These are phyloP conservation scores for Tulasnella sp. DNA, from an alignment of 768 basidiomycete genomes.

Conservation along the genomic window DNA sequence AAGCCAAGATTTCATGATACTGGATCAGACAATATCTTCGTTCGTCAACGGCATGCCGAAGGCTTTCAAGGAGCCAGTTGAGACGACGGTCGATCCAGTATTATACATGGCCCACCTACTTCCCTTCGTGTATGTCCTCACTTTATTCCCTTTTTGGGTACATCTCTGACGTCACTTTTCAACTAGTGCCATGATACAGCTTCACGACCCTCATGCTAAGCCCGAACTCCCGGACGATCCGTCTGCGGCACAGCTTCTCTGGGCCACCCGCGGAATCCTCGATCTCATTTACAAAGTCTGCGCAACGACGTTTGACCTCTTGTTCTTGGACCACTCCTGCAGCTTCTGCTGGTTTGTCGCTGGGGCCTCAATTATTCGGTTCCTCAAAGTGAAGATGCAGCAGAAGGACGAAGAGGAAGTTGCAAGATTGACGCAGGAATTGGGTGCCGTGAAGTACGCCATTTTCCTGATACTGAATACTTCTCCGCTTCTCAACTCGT, in stretches of 20 bases:
- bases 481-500: too few relatives aligned
- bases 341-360: slow-evolving; percentile 16
- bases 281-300: slow-evolving; percentile 25
- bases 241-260: slow-evolving; percentile 7
- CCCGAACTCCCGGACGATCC: neutral
- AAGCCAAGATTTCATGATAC: slow-evolving; percentile 55
- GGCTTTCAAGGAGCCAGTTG: slow-evolving; percentile 54
- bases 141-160: neutral
- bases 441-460: slow-evolving; percentile 11
- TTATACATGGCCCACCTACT: slow-evolving; percentile 46
- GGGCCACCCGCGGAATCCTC: slow-evolving; percentile 17
- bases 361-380: slow-evolving; percentile 11
- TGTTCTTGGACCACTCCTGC: slow-evolving; percentile 11
- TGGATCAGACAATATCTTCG: slow-evolving; percentile 55
- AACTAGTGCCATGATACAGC: slow-evolving; percentile 19
- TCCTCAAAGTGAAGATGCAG: neutral
- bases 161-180: neutral
- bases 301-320: slow-evolving; percentile 25
- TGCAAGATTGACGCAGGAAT: neutral
- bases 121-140: slow-evolving; percentile 32
- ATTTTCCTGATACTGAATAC: neutral
- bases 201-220: slow-evolving; percentile 29
- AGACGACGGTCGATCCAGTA: slow-evolving; percentile 49
- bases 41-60: slow-evolving; percentile 57
- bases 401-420: slow-evolving; percentile 16